These are phyloP conservation scores for Pythium volutum DNA, from an alignment of 352 stramenopile genomes.

Conservation along the genomic window DNA sequence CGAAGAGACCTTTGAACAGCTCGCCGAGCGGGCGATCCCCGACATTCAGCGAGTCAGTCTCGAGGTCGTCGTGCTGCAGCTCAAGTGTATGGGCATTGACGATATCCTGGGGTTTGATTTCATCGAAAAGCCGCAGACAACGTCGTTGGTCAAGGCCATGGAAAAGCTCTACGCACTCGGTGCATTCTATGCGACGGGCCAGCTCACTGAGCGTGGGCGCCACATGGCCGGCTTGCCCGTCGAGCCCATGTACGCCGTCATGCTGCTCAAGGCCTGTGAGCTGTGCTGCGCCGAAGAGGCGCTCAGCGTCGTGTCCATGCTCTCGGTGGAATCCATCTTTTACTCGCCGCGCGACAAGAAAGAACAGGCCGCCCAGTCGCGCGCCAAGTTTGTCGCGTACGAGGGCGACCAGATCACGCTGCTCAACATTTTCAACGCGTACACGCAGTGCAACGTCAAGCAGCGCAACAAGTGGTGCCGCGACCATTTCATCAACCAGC, in stretches of 20 bases:
- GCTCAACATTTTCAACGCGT: conserved; percentile 81
- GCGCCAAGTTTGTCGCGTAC: conserved; percentile 72
- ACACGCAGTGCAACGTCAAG: conserved; percentile 64
- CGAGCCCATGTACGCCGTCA: conserved; percentile 88
- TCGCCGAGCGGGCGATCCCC: conserved; percentile 66
- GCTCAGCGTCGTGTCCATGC: conserved; percentile 86
- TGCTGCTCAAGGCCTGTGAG: conserved; percentile 79
- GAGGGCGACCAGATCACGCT: conserved; percentile 86
- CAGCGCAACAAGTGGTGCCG: conserved; percentile 85
- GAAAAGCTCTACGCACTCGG: conserved; percentile 81
- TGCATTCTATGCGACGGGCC: conserved; percentile 57
- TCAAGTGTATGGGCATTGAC: conserved; percentile 86
- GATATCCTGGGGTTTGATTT: conserved; percentile 88
- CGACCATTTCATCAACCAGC: conserved; percentile 85
- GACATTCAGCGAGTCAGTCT: conserved; percentile 88
- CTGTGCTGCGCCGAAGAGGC: conserved; percentile 80
- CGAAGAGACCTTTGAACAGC: conserved; percentile 83
- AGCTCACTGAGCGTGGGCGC: conserved; percentile 65
- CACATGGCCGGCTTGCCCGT: conserved; percentile 87
- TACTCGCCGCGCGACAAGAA: conserved; percentile 86
- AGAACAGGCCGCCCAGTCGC: conserved; percentile 72
- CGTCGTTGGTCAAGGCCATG: conserved; percentile 72
- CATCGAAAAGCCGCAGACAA: conserved; percentile 81
- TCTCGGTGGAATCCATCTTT: conserved; percentile 89
- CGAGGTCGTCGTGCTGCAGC: conserved; percentile 77